A percentile compares a stretch with the other conserved stretches of the same genome.
Evolutionary conservation across 129 eudicot genomes (phyloP).

Genomic region (Sambucus nigra): DNA sequence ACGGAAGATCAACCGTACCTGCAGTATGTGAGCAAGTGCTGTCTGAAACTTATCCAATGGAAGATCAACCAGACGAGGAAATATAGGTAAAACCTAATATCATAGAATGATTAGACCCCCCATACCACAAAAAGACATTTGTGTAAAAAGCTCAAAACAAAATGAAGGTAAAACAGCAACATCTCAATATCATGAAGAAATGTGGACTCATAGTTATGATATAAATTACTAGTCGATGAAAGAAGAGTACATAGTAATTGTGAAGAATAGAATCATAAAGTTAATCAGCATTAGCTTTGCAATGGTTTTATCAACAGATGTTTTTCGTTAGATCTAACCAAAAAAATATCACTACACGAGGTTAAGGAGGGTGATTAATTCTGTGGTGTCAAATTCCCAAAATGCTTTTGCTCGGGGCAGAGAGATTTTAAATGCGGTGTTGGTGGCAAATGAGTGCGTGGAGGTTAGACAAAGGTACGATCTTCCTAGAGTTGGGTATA

Average conservation of each 20-base stretch:
- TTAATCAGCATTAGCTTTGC: too few species aligned
- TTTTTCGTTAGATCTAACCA: too few species aligned
- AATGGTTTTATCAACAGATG: too few species aligned
- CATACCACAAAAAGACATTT: neutral
- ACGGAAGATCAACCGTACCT: slow-evolving; percentile 43
- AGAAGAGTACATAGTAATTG: too few species aligned
- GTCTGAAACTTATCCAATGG: slow-evolving; percentile 87
- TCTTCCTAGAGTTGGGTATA: too few species aligned
- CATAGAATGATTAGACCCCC: slow-evolving; percentile 8
- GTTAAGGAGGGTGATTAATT: too few species aligned
- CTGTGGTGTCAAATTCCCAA: too few species aligned
- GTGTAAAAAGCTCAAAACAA: neutral
- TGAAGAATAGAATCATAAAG: neutral
- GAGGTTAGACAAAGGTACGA: too few species aligned
- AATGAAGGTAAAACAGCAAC: neutral
- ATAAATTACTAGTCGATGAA: neutral
- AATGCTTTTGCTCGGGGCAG: too few species aligned
- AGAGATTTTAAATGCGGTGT: too few species aligned
- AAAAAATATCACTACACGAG: too few species aligned
- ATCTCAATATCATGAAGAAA: neutral
- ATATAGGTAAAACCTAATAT: slow-evolving; percentile 82
- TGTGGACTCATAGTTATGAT: neutral
- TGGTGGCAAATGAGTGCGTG: too few species aligned
- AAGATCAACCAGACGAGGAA: slow-evolving; percentile 85
- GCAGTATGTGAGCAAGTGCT: slow-evolving; percentile 87